Base-by-base conservation (phyloP, 768 basidiomycete species). In the Postia placenta region DNA sequence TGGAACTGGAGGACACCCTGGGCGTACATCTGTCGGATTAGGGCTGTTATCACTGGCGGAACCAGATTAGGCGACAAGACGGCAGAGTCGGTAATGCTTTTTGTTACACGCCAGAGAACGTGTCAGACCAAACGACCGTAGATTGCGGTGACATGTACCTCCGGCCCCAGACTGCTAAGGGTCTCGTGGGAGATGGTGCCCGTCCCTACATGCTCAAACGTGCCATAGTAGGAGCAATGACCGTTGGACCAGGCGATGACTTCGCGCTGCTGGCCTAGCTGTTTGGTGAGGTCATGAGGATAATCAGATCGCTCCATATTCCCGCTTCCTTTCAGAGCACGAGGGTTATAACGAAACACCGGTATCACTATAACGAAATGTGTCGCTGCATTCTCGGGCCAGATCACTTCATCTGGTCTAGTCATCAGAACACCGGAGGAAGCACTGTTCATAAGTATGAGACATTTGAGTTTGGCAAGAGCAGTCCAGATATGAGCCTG, bases 221-320 rank as follows among this genome's bases (percentile, higher is more conserved):
- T 47, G 1, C 54, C 54, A 11, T 42, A 9, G 44, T 55, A 55
- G 12, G 22, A 11, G 47, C 50, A 52, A 3, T 11, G 9, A 11
- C 17, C n/a, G 14, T 39, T 33, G 12, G 43, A 23, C 36, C 19
- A 14, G 33, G 45, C 35, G 17, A 55, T 49, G 4, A 55, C 28
- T 0, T 55, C 54, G 14, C 24, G n/a, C 2, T 24, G 52, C 2
- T 33, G 26, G 5, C 25, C 19, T 14, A 35, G 17, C 26, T 48
- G 38, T 40, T 22, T 9, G 7, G 38, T 7, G 30, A 33, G 30
- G 15, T 7, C 15, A 9, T 40, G 6, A 26, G 17, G 5, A 12
- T 7, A 26, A 11, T 43, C 24, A 9, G 39, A 37, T 3, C 19
- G n/a, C 19, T 48, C 53, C 53, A 49, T 51, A 0, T 25, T 17